These are phyloP conservation scores for Tolypocladium inflatum DNA, from an alignment of 2,329 filamentous ascomycete species.

Conservation along the genomic window DNA sequence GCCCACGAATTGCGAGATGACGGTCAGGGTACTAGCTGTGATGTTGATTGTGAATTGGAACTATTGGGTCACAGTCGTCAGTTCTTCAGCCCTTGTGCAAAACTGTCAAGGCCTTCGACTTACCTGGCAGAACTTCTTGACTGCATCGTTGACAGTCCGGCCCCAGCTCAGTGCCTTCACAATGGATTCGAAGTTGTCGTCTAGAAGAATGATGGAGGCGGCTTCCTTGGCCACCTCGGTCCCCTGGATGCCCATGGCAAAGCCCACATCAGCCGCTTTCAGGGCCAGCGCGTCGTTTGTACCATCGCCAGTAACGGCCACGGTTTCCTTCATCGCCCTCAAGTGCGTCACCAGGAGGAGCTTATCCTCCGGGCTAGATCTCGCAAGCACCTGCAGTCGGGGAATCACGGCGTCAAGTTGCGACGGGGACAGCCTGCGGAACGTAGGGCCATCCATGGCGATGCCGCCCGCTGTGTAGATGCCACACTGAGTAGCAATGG, in stretches of 20 bases:
- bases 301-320: conserved; percentile 58
- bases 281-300: conserved; percentile 58
- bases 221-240: conserved; percentile 60
- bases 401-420: conserved; percentile 42
- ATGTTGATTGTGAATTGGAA: conserved; percentile 63
- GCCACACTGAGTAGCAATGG: conserved; percentile 32
- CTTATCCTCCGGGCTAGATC: conserved; percentile 63
- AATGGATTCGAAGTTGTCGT: conserved; percentile 57
- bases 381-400: conserved; percentile 57
- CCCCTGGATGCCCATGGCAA: conserved; percentile 58
- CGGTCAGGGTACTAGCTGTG: conserved; percentile 54
- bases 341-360: conserved; percentile 53
- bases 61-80: conserved; percentile 8
- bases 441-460: conserved; percentile 46
- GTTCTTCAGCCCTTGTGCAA: not conserved
- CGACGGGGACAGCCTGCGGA: conserved; percentile 45
- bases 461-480: conserved; percentile 52
- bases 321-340: conserved; percentile 55
- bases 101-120: not conserved
- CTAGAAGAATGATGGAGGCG: conserved; percentile 54
- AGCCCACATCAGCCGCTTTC: conserved; percentile 57
- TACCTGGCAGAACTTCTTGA: conserved; percentile 54
- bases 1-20: conserved; percentile 51
- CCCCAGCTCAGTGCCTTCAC: conserved; percentile 55
- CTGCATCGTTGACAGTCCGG: conserved; percentile 52